Base-by-base conservation (phyloP, 2,329 filamentous ascomycete species). In the Trichoderma endophyticum region DNA sequence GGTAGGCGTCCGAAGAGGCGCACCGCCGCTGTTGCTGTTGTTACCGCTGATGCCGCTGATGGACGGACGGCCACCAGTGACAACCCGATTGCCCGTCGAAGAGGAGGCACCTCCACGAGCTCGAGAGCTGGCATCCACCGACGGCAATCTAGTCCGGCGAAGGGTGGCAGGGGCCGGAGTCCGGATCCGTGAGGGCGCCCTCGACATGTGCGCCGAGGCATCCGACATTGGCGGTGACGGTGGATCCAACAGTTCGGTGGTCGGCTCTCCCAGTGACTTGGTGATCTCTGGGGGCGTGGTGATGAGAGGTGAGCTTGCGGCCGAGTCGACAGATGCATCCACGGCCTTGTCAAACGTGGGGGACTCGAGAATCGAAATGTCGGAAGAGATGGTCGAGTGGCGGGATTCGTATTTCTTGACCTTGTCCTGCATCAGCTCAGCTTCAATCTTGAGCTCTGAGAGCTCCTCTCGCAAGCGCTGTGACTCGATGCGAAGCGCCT, bases 201-300 rank as follows among this genome's bases (percentile, higher is more conserved):
- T 86, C 89, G 72, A 83, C 70, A 88, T 80, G 51, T 88, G 87
- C 18, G 86, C 85, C 14, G 94, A 95, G 21, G 91, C 90, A 78
- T 98, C 96, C 2, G 95, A 98, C 82, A 97, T 92, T 43, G 95
- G 95, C 60, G 96, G 96, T 24, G 96, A 98, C 12, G 96, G 96
- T 48, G 96, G 95, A 60, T 96, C 97, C 32, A 91, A 89, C 62
- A 92, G 84, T 59, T 91, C 90, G 61, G 91, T 90, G 36, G 89
- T 85, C 32, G 87, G 84, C 68, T 85, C 86, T 28, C 85, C 87
- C 4, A 88, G 86, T 48, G 87, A 88, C 82, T 93, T 95, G 74
- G 87, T 81, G 26, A 70, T 28, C 63, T 90, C 91, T 15, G 94
- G 94, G 34, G 95, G 95, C 0, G 95, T 98, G 6, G 91, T 92